A percentile compares a stretch with the other conserved stretches of the same genome.
phyloP scores from a whole-genome alignment of 345 rosid genomes.

The Dipteronia dyeriana region DNA sequence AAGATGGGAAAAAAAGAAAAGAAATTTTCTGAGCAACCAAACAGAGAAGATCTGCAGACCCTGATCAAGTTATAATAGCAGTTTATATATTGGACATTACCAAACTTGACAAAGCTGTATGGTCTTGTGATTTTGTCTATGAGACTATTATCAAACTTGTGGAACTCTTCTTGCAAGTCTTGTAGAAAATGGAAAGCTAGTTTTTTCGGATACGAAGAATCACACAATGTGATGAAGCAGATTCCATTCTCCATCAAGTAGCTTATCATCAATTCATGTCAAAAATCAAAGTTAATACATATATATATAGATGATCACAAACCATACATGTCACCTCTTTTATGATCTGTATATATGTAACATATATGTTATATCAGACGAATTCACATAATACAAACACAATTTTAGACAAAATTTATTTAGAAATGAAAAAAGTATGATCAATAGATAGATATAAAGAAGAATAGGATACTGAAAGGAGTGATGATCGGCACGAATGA shows the following conservation, averaged over 20 bases:
- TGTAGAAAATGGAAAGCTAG: slow-evolving; percentile 60
- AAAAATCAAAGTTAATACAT: slow-evolving; percentile 5
- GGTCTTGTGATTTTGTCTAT: slow-evolving; percentile 44
- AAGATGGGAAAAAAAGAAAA: not conserved
- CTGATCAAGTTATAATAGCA: not conserved
- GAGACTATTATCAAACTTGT: slow-evolving; percentile 34
- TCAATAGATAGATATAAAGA: not conserved
- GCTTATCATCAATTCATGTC: slow-evolving; percentile 31
- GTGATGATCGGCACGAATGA: slow-evolving; percentile 47
- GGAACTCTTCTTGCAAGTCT: slow-evolving; percentile 53
- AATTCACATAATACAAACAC: not conserved
- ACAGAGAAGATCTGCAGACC: not conserved
- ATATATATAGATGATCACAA: not conserved
- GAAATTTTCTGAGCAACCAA: not conserved
- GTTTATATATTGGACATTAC: slow-evolving; percentile 28
- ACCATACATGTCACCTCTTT: not conserved
- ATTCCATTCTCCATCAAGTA: slow-evolving; percentile 45
- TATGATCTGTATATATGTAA: no score
- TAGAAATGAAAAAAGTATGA: not conserved
- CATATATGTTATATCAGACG: not conserved
- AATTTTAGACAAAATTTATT: not conserved
- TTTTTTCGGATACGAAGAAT: slow-evolving; percentile 68
- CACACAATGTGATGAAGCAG: slow-evolving; percentile 56
- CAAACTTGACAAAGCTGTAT: slow-evolving; percentile 53
- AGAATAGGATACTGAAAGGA: slow-evolving; percentile 52